Base-by-base conservation (phyloP, 2,329 filamentous ascomycete genomes). In the Botrytis fabae region DNA sequence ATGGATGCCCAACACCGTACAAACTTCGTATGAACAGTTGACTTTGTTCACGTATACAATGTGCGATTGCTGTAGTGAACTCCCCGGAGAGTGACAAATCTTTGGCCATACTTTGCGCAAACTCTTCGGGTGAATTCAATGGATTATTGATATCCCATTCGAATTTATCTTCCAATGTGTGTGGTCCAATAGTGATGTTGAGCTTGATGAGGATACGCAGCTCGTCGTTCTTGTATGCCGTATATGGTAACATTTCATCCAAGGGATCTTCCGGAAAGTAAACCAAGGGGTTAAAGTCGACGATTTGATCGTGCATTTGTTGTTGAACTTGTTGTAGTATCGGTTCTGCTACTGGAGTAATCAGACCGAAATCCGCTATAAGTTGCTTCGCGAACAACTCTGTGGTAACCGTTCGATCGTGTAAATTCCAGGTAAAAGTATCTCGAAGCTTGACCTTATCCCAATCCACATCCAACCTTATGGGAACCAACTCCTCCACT, bases 61-160 rank as follows among this genome's bases (percentile, higher is more conserved):
- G 96, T 20, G 96, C 96, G 81, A 99, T 98, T 12, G 96, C 95
- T 0, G 96, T 99, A 3, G 94, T 95, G 79, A 99, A 99, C 82
- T 99, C 96, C 76, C 96, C 96, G 0, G 93, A 94, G 28, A 99
- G 87, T 7, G 95, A 95, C 40, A 99, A 87, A 79, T 99, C 96
- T 74, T 90, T 89, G 0, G 95, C 91, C 93, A 98, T 97, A 80
- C 91, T 91, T 75, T 89, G 86, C 40, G 96, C 96, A 81, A 99
- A 99, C 73, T 97, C 94, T 83, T 99, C 96, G 3, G 96, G 94
- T 0, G 93, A 97, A 82, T 99, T 99, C 71, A 92, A 85, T 0
- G 95, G 92, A 81, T 97, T 97, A 83, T 98, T 98, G 81, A 98
- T 94, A 78, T 99, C 96, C 96, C 96, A 99, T 83, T 99, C 96